phyloP scores from a whole-genome alignment of 2,329 filamentous ascomycete species.

The Blumeria graminis region DNA sequence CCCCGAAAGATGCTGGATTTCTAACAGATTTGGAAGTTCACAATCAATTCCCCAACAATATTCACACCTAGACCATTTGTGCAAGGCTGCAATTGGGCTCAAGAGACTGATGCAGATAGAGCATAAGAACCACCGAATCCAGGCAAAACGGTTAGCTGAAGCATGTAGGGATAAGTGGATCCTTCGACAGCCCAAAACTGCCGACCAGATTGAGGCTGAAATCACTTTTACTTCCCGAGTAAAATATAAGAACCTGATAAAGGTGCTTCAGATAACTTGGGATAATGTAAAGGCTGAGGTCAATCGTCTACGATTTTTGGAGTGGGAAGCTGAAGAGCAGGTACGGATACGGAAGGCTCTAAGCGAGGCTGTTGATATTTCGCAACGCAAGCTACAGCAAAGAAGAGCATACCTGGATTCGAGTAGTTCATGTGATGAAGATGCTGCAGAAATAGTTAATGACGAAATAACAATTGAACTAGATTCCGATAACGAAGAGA shows the following conservation, averaged over 20 bases:
- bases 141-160: conserved; percentile 57
- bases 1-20: conserved; percentile 42
- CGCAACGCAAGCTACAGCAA: conserved; percentile 42
- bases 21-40: conserved; percentile 39
- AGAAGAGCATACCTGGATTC: conserved; percentile 28
- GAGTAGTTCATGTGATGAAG: conserved; percentile 21
- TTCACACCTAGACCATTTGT: conserved; percentile 67
- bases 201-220: conserved; percentile 64
- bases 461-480: conserved; percentile 17
- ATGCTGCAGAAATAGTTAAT: conserved; percentile 14
- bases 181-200: conserved; percentile 45
- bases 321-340: conserved; percentile 42
- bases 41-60: conserved; percentile 58
- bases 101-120: conserved; percentile 59
- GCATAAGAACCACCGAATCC: conserved; percentile 49
- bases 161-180: conserved; percentile 57
- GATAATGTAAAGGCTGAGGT: conserved; percentile 38
- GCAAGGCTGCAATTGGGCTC: conserved; percentile 58
- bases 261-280: conserved; percentile 30
- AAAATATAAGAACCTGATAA: conserved; percentile 49
- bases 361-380: conserved; percentile 49
- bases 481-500: conserved; percentile 19
- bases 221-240: conserved; percentile 39
- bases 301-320: conserved; percentile 31
- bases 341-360: conserved; percentile 40